phyloP scores from a whole-genome alignment of 129 eudicot species.

The Logfia minima region DNA sequence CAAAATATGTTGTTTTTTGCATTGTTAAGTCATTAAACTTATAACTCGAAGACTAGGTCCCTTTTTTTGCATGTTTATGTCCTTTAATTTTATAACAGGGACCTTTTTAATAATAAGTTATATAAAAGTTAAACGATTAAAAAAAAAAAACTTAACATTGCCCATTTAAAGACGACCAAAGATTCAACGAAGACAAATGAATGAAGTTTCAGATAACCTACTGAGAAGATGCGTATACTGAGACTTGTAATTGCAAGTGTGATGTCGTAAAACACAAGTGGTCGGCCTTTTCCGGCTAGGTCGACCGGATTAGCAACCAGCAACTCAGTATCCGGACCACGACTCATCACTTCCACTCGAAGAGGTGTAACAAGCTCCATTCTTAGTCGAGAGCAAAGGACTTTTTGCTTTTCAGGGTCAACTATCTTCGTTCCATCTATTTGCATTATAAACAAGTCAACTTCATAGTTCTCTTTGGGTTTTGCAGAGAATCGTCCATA shows the following conservation, averaged over 20 bases:
- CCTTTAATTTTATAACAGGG: no score
- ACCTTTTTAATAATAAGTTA: no score
- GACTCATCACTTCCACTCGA: conserved; percentile 43
- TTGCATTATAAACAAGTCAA: conserved; percentile 47
- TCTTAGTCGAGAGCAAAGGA: conserved; percentile 39
- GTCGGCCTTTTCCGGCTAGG: conserved; percentile 48
- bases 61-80: no score
- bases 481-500: conserved; percentile 43
- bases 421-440: conserved; percentile 46
- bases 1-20: no score
- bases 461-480: conserved; percentile 35
- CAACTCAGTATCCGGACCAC: conserved; percentile 58
- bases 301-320: conserved; percentile 53
- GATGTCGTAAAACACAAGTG: conserved; percentile 50
- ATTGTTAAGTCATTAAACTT: no score
- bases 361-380: conserved; percentile 52
- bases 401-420: conserved; percentile 43
- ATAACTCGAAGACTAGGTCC: no score
- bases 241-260: conserved; percentile 49
- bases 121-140: no score
- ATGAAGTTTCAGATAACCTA: conserved; percentile 17
- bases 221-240: conserved; percentile 45
- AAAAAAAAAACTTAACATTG: no score
- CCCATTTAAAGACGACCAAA: no score
- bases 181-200: background rate